Conservation (phyloP, 2,329 filamentous ascomycete genomes). For the Aschersonia sp. region DNA sequence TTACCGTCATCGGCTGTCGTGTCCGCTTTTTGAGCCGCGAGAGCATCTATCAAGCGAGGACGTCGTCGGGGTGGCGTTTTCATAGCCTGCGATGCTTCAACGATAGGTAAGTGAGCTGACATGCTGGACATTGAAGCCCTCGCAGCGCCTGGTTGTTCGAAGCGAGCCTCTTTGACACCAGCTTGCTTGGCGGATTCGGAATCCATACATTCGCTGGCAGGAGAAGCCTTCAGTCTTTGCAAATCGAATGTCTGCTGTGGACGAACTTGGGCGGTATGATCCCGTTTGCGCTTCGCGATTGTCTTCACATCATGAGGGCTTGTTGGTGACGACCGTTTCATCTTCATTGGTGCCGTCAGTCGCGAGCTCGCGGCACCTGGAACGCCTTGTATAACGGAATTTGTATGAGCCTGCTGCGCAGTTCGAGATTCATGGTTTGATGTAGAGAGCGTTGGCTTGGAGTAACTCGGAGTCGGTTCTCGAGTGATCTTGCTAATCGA, state of each 20-base stretch:
- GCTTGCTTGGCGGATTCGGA: too few relatives aligned
- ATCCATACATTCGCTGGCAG: too few relatives aligned
- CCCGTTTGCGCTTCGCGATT: conserved; percentile 1
- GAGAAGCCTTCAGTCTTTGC: neutral
- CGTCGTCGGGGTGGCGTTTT: conserved; percentile 1
- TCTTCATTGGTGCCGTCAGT: neutral
- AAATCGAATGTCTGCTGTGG: neutral
- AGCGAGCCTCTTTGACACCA: too few relatives aligned
- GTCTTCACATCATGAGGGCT: neutral
- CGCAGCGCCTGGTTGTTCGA: too few relatives aligned
- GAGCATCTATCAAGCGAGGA: conserved; percentile 7
- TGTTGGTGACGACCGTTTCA: neutral
- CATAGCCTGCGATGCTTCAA: neutral
- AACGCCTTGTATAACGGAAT: too few relatives aligned
- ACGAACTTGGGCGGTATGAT: neutral
- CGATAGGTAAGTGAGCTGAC: too few relatives aligned
- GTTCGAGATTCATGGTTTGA: neutral
- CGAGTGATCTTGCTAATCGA: neutral
- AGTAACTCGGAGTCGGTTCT: neutral
- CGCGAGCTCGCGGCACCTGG: too few relatives aligned
- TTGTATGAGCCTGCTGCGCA: too few relatives aligned
- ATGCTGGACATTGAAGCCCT: too few relatives aligned
- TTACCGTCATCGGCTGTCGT: neutral
- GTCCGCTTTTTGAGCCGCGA: conserved; percentile 4
- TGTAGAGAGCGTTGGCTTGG: neutral